Conservation (phyloP, 139 green algal genomes). For the Tetradesmus obliquus region DNA sequence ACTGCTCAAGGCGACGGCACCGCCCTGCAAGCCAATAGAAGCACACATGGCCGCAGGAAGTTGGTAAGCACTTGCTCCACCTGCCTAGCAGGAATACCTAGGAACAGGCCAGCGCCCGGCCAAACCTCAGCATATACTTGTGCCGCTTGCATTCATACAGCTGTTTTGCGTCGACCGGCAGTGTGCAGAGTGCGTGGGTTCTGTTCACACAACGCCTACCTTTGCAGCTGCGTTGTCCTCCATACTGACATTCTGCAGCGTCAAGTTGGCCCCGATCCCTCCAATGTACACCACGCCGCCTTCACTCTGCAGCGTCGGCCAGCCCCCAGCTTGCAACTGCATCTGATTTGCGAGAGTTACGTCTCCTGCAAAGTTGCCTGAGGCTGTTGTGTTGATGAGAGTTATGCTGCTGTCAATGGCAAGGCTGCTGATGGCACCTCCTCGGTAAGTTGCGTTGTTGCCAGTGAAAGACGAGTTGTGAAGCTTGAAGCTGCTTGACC, state of each 20-base stretch:
- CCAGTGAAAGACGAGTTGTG: neutral
- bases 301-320: slow-evolving; percentile 7
- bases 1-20: slow-evolving; percentile 16
- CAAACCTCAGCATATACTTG: too few relatives aligned
- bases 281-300: slow-evolving; percentile 22
- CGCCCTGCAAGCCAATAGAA: neutral
- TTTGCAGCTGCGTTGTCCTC: slow-evolving; percentile 6
- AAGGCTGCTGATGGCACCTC: slow-evolving; percentile 12
- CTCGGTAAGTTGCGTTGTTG: slow-evolving; percentile 19
- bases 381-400: neutral
- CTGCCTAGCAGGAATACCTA: too few relatives aligned
- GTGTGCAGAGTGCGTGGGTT: too few relatives aligned
- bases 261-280: neutral
- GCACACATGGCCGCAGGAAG: neutral
- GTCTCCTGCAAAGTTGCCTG: neutral
- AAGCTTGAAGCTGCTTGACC: neutral
- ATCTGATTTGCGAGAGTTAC: neutral
- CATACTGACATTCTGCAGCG: neutral
- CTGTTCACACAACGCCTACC: neutral
- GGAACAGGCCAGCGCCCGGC: too few relatives aligned
- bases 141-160: neutral
- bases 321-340: neutral
- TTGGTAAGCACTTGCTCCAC: too few relatives aligned
- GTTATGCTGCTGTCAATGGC: slow-evolving; percentile 18
- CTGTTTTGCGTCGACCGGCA: neutral